Base-by-base conservation (phyloP, 2,329 filamentous ascomycete genomes). In the Exophiala lecanii-corni region DNA sequence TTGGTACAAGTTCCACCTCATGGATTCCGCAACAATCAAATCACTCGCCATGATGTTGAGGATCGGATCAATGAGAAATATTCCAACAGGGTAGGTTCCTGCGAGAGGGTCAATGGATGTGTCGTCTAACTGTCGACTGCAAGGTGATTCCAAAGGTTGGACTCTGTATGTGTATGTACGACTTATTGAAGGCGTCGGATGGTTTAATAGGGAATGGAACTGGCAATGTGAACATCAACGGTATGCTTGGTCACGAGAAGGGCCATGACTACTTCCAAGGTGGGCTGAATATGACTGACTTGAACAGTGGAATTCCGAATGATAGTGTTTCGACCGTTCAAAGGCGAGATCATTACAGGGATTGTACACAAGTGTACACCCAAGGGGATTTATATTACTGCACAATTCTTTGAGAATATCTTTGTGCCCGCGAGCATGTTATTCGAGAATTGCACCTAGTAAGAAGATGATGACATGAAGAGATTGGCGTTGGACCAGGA, bases 31-130 rank as follows among this genome's bases (percentile, higher is more conserved):
- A 75, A 80, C 48, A 49, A 54, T 41, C 42, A 49, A 33, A 66
- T 68, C 53, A 94, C 86, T 59, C 77, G 80, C 21, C 78, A 89
- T 51, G 88, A 89, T 1, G 87, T 98, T 51, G 89, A 96, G 67
- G 89, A 98, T 69, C 92, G 92, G 58, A 92, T 98, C 69, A 97
- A 98, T 63, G 76, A 82, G 51, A 98, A 98, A 68, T 98, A 96
- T 66, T 82, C 91, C 47, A 96, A 98, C 69, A 92, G 91, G 67
- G 84, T 87, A 39, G 38, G 42, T 28, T 19, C 10, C n/a, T 17
- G 15, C 28, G 7, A 21, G 2, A 21, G 2, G 3, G 10, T 4
- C 17, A 7, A 25, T 4, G 7, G 25, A 28, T 28, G 9, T 13
- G 32, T 13, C 7, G 16, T 9, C 7, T 9, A 7, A 34, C 15